Evolutionary conservation across 306 rosid genomes (phyloP).

Genomic region (Pachyrhizus erosus): DNA sequence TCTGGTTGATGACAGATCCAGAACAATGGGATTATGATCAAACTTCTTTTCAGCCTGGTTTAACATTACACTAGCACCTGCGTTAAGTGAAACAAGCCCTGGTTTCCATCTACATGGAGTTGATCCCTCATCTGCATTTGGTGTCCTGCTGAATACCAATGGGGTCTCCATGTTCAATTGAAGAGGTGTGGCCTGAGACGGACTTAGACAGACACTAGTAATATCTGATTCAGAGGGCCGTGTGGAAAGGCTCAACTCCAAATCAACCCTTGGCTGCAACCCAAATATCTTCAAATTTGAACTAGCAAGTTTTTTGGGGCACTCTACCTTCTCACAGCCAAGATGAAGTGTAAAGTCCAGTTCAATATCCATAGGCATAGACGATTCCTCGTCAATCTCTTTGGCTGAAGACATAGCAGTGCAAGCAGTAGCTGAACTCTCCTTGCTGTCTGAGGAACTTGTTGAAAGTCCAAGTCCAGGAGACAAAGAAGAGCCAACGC

Average conservation of each 20-base stretch:
- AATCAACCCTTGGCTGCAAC: slow-evolving; percentile 63
- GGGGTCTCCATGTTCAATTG: slow-evolving; percentile 62
- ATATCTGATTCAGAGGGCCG: slow-evolving; percentile 71
- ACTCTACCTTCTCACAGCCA: slow-evolving; percentile 67
- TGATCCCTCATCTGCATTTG: slow-evolving; percentile 69
- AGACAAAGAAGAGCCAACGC: slow-evolving; percentile 68
- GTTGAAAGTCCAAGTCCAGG: slow-evolving; percentile 80
- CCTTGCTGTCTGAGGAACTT: slow-evolving; percentile 90
- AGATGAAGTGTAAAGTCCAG: slow-evolving; percentile 72
- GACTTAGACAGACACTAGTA: slow-evolving; percentile 56
- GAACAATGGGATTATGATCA: slow-evolving; percentile 50
- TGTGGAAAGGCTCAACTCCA: slow-evolving; percentile 82
- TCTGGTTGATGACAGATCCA: slow-evolving; percentile 55
- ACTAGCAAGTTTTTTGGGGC: slow-evolving; percentile 54
- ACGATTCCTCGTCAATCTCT: slow-evolving; percentile 89
- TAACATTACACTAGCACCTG: slow-evolving; percentile 48
- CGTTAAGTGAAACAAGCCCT: slow-evolving; percentile 36
- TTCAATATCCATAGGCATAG: slow-evolving; percentile 81
- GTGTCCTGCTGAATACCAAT: slow-evolving; percentile 40
- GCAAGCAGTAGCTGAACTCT: slow-evolving; percentile 84
- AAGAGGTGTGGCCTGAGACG: slow-evolving; percentile 37
- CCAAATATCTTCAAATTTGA: slow-evolving; percentile 53
- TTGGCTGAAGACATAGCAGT: slow-evolving; percentile 82
- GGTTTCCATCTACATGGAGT: slow-evolving; percentile 62
- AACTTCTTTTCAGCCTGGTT: slow-evolving; percentile 53